A percentile compares a stretch with the other conserved stretches of the same genome.
Evolutionary conservation across 352 stramenopile genomes (phyloP).

Genomic region (Pythium aquatile): DNA sequence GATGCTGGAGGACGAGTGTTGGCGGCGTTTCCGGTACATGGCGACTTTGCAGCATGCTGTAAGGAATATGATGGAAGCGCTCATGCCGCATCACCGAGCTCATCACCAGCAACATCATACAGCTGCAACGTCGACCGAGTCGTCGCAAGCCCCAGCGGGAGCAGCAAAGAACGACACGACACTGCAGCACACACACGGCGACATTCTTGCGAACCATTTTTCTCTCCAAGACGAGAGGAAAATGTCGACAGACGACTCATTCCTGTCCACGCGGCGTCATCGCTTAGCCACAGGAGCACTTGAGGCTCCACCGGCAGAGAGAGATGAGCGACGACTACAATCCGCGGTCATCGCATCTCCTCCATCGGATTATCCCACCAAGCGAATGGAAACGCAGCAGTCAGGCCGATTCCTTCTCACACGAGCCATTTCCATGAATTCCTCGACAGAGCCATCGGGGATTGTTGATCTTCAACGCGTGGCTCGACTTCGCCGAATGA

Average conservation of each 20-base stretch:
- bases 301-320: not conserved
- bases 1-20: slow-evolving; percentile 51
- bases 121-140: not conserved
- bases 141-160: not conserved
- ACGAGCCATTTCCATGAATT: not conserved
- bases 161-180: not conserved
- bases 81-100: slow-evolving; percentile 19
- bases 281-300: not conserved
- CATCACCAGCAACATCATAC: slow-evolving; percentile 6
- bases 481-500: slow-evolving; percentile 29
- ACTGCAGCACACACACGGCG: not conserved
- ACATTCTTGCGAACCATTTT: not conserved
- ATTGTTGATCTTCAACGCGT: slow-evolving; percentile 2
- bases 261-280: not conserved
- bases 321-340: not conserved
- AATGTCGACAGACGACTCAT: not conserved
- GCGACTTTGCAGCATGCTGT: slow-evolving; percentile 34
- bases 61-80: slow-evolving; percentile 32
- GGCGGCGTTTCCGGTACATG: slow-evolving; percentile 45
- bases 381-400: slow-evolving; percentile 16
- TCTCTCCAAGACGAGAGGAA: not conserved
- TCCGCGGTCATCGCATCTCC: not conserved
- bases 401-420: slow-evolving; percentile 15
- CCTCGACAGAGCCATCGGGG: not conserved
- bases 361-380: slow-evolving; percentile 7